Conservation (phyloP, 2,329 filamentous ascomycete species). For the Emydomyces testavorans region DNA sequence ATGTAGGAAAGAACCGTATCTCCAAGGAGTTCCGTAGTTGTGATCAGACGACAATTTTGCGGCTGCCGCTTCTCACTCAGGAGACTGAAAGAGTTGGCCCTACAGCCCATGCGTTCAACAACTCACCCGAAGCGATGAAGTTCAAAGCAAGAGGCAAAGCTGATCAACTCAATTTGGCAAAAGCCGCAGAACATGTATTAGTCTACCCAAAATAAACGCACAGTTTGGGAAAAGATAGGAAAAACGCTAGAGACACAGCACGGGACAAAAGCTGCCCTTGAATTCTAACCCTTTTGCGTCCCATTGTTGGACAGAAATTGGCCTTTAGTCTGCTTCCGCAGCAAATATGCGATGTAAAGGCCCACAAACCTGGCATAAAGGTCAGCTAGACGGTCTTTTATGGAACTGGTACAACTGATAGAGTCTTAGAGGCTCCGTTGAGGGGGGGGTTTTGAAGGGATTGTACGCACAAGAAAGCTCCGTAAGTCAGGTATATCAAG, state of each 20-base stretch:
- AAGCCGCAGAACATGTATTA: constrained; percentile 4
- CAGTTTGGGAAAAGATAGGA: background rate
- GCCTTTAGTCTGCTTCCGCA: constrained; percentile 52
- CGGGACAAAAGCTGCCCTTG: background rate
- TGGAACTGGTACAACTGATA: background rate
- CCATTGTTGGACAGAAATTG: constrained; percentile 66
- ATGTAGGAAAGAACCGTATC: no score
- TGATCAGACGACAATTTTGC: constrained; percentile 1
- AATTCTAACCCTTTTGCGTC: constrained; percentile 66
- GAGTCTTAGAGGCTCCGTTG: background rate
- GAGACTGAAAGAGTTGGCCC: constrained; percentile 18
- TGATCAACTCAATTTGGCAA: constrained; percentile 27
- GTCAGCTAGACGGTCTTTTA: constrained; percentile 1
- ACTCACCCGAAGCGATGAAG: constrained; percentile 89
- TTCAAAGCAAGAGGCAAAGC: constrained; percentile 72
- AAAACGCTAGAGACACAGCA: background rate
- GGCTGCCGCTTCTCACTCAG: constrained; percentile 49
- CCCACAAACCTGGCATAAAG: constrained; percentile 48
- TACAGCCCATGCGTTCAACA: constrained; percentile 26
- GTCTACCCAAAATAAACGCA: background rate
- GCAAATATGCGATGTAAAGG: constrained; percentile 44
- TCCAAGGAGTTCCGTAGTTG: background rate
- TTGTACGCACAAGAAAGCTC: constrained; percentile 60
- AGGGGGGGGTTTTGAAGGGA: no score
- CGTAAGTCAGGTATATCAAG: constrained; percentile 71